A percentile compares a stretch with the other conserved stretches of the same genome.
Evolutionary conservation across 1,139 yeast species (phyloP).

Genomic region (Wickerhamomyces sp.): DNA sequence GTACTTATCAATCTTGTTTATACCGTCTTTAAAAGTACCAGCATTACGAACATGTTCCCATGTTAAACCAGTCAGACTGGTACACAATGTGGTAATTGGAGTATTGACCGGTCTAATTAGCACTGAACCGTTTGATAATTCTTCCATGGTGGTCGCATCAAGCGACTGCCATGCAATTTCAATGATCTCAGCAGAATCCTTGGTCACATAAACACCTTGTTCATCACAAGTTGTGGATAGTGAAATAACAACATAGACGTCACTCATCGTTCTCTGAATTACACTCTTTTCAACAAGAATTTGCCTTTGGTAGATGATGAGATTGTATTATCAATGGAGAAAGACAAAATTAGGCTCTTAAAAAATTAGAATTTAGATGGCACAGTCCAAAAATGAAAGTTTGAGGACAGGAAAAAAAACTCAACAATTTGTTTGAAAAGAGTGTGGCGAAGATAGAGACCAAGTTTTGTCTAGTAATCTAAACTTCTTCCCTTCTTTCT

Average conservation of each 20-base stretch:
- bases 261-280: conserved; percentile 37
- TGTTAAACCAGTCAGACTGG: conserved; percentile 45
- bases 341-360: neutral
- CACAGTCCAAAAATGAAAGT: no score
- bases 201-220: conserved; percentile 49
- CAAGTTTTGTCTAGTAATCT: no score
- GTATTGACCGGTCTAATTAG: conserved; percentile 62
- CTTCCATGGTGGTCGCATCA: conserved; percentile 34
- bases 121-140: conserved; percentile 36
- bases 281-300: no score
- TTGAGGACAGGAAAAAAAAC: no score
- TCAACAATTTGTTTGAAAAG: no score
- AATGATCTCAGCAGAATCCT: conserved; percentile 61
- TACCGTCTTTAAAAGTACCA: conserved; percentile 55
- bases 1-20: conserved; percentile 45
- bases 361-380: no score
- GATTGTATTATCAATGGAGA: neutral
- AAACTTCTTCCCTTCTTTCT: no score
- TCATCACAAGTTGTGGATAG: conserved; percentile 70
- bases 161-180: conserved; percentile 57
- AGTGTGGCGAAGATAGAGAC: neutral
- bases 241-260: conserved; percentile 57
- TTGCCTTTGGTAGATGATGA: neutral
- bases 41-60: conserved; percentile 61
- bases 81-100: conserved; percentile 62